Percentiles rank a stretch among this genome's conserved stretches.
phyloP scores from a whole-genome alignment of 139 green algal genomes.

The Chlorella sorokiniana region DNA sequence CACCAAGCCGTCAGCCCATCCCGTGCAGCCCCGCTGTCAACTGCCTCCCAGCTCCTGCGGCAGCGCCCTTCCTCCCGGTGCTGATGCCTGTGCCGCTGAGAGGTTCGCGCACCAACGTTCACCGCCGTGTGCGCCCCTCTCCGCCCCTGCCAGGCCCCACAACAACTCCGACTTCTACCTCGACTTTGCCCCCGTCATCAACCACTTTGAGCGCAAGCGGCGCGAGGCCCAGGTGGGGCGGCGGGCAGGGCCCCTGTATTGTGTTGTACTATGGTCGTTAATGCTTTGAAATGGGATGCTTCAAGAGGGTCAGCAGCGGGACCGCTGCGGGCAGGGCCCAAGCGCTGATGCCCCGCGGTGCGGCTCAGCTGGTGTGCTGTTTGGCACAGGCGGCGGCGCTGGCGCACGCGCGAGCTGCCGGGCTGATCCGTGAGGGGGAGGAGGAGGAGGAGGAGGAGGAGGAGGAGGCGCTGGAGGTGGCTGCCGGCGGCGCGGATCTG shows the following conservation, averaged over 20 bases:
- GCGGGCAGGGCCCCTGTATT: no score
- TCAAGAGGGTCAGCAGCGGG: no score
- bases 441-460: slow-evolving; percentile 1
- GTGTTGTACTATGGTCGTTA: no score
- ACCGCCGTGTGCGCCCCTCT: background rate
- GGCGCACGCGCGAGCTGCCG: background rate
- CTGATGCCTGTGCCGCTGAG: no score
- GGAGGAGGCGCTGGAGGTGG: background rate
- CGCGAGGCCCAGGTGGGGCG: slow-evolving; percentile 7
- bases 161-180: slow-evolving; percentile 41
- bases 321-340: no score
- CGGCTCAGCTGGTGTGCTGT: no score
- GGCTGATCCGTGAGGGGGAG: background rate
- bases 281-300: no score
- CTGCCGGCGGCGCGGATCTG: background rate
- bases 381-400: background rate
- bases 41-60: no score
- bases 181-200: slow-evolving; percentile 26
- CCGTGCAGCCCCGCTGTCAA: no score
- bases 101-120: no score
- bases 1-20: background rate
- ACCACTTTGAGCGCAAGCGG: background rate
- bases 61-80: no score
- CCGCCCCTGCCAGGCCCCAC: background rate
- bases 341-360: no score